Conservation (phyloP, 163 green algal species). For the Trebouxia gelatinosa region DNA sequence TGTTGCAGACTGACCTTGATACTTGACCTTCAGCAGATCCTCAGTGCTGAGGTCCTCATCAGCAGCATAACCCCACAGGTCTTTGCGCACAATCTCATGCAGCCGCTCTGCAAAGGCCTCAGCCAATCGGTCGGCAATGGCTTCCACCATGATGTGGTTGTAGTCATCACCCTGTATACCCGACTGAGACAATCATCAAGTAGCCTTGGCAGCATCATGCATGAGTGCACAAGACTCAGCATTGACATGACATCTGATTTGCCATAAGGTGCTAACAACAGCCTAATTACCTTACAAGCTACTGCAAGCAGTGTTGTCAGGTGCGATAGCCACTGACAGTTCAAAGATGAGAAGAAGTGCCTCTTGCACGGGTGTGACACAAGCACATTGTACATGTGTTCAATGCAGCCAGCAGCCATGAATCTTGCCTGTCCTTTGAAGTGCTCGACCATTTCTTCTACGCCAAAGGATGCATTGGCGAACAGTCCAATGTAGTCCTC, state of each 20-base stretch:
- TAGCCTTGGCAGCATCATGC: too few species aligned
- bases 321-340: too few species aligned
- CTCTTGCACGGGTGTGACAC: too few species aligned
- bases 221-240: too few species aligned
- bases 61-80: slow-evolving; percentile 92
- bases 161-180: slow-evolving; percentile 74
- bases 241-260: too few species aligned
- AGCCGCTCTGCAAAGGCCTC: slow-evolving; percentile 96
- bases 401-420: too few species aligned
- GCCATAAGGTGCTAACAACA: too few species aligned
- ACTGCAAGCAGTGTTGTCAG: too few species aligned
- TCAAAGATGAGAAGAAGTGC: too few species aligned
- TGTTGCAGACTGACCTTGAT: slow-evolving; percentile 57
- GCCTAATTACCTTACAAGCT: too few species aligned
- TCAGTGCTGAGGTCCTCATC: slow-evolving; percentile 85
- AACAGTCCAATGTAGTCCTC: slow-evolving; percentile 96
- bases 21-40: slow-evolving; percentile 98
- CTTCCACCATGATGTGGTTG: slow-evolving; percentile 98
- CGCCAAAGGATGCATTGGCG: slow-evolving; percentile 84
- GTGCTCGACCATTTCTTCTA: slow-evolving; percentile 80
- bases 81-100: slow-evolving; percentile 82
- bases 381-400: too few species aligned
- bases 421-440: slow-evolving; percentile 68
- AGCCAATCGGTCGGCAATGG: slow-evolving; percentile 93
- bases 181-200: too few species aligned